Conservation (phyloP, 345 rosid species). For the Gossypium rotundifolium region DNA sequence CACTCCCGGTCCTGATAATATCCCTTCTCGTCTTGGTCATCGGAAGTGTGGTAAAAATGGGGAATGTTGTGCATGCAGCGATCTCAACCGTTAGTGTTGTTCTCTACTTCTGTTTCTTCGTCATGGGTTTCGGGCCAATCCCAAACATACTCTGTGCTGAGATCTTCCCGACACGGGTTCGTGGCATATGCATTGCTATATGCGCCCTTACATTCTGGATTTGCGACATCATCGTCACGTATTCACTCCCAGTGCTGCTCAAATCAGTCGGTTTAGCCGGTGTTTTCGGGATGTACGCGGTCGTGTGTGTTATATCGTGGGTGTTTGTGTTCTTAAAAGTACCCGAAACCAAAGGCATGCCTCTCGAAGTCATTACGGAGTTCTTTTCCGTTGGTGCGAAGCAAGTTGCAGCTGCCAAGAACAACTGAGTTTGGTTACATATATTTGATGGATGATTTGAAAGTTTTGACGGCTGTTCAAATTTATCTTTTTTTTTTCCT, state of each 20-base stretch:
- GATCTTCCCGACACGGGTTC: conserved; percentile 91
- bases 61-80: conserved; percentile 48
- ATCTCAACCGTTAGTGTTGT: conserved; percentile 65
- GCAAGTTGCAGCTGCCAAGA: conserved; percentile 52
- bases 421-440: conserved; percentile 23
- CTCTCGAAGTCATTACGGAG: conserved; percentile 89
- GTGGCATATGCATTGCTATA: conserved; percentile 87
- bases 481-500: conserved; percentile 3
- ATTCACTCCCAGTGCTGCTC: conserved; percentile 75
- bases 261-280: conserved; percentile 74
- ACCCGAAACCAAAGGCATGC: conserved; percentile 98
- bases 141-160: conserved; percentile 95
- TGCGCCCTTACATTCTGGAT: conserved; percentile 90
- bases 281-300: conserved; percentile 68
- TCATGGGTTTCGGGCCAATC: conserved; percentile 95
- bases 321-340: conserved; percentile 71
- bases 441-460: background rate
- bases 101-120: conserved; percentile 83
- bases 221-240: conserved; percentile 72
- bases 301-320: conserved; percentile 65
- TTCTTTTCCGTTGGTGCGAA: conserved; percentile 87
- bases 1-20: conserved; percentile 64
- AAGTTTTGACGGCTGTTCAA: conserved; percentile 21
- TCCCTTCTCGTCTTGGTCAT: conserved; percentile 60
- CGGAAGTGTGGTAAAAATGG: conserved; percentile 46